phyloP scores from a whole-genome alignment of 202 grass and related monocot species.

The Panicum hallii region DNA sequence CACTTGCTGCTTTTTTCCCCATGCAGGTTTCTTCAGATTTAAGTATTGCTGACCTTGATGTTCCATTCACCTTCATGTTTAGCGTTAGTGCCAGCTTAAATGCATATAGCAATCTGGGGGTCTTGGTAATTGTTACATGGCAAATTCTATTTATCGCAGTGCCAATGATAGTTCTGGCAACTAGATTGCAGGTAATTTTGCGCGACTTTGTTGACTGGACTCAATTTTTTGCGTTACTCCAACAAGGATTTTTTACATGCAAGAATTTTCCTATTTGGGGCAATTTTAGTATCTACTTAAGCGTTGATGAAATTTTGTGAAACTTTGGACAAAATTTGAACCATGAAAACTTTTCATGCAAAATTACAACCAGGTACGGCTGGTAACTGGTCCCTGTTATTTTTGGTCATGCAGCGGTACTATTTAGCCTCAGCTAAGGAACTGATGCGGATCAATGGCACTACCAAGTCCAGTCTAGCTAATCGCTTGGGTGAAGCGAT shows the following conservation, averaged over 20 bases:
- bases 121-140: constrained; percentile 90
- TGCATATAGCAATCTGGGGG: constrained; percentile 79
- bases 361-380: too few species aligned
- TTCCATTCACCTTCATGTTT: constrained; percentile 78
- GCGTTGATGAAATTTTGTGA: neutral
- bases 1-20: neutral
- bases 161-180: constrained; percentile 72
- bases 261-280: too few species aligned
- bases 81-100: constrained; percentile 65
- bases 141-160: constrained; percentile 76
- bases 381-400: neutral
- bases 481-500: constrained; percentile 88
- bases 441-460: constrained; percentile 97
- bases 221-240: constrained; percentile 13
- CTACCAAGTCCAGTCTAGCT: constrained; percentile 79
- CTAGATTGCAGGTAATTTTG: constrained; percentile 70
- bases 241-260: neutral
- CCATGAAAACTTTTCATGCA: too few species aligned
- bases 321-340: neutral
- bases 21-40: constrained; percentile 88
- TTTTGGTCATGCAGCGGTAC: constrained; percentile 65
- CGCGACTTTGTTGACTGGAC: neutral
- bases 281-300: too few species aligned
- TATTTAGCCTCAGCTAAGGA: constrained; percentile 91
- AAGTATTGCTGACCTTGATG: constrained; percentile 84